Evolutionary conservation across 2,329 filamentous ascomycete species (phyloP).

Genomic region (Zalaria obscura): DNA sequence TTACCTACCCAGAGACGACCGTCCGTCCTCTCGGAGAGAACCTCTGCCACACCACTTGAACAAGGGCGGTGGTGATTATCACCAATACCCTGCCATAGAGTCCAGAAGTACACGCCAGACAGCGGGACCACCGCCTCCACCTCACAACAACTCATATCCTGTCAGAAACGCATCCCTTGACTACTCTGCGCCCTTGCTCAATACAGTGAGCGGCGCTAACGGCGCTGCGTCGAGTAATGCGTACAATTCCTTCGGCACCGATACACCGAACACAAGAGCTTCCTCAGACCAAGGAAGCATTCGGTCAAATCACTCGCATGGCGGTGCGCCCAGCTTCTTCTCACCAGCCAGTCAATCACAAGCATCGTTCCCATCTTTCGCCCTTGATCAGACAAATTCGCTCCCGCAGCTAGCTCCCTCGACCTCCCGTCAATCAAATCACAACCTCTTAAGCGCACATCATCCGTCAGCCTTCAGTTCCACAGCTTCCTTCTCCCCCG

Average conservation of each 20-base stretch:
- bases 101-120: slow-evolving; percentile 28
- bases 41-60: slow-evolving; percentile 73
- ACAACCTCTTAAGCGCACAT: slow-evolving; percentile 24
- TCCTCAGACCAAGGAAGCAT: slow-evolving; percentile 53
- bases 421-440: slow-evolving; percentile 24
- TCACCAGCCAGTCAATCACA: slow-evolving; percentile 47
- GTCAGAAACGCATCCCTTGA: slow-evolving; percentile 47
- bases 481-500: slow-evolving; percentile 34
- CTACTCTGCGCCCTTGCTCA: slow-evolving; percentile 3
- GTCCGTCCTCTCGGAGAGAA: slow-evolving; percentile 47
- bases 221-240: background rate
- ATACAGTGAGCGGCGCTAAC: slow-evolving; percentile 3
- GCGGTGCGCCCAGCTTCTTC: slow-evolving; percentile 37
- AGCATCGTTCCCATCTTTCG: slow-evolving; percentile 33
- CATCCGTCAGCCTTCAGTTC: slow-evolving; percentile 33
- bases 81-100: slow-evolving; percentile 73
- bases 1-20: slow-evolving; percentile 52
- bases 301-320: slow-evolving; percentile 47
- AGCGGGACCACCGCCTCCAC: slow-evolving; percentile 44
- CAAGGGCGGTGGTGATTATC: slow-evolving; percentile 63
- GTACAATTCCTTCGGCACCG: slow-evolving; percentile 8
- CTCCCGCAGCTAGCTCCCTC: slow-evolving; percentile 22
- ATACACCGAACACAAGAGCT: slow-evolving; percentile 37
- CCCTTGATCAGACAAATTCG: slow-evolving; percentile 24
- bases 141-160: slow-evolving; percentile 37